phyloP scores from a whole-genome alignment of 441 rosid species.

The Syzygium syzygioides region DNA sequence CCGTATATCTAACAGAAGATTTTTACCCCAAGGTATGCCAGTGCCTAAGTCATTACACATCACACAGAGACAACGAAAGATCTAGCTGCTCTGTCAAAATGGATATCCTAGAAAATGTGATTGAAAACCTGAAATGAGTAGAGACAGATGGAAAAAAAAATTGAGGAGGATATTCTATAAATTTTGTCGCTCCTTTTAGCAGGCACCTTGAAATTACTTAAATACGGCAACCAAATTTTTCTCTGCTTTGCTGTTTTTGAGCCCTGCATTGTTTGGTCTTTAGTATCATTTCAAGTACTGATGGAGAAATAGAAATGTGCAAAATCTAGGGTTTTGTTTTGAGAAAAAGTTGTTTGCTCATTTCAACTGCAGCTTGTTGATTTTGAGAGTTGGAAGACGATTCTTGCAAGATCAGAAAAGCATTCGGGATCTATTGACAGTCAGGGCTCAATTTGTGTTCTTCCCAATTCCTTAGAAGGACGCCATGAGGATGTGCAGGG shows the following conservation, averaged over 20 bases:
- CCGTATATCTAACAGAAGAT: constrained; percentile 94
- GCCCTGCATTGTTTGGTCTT: background rate
- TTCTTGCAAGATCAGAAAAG: constrained; percentile 87
- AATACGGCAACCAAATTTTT: background rate
- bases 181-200: background rate
- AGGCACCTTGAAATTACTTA: background rate
- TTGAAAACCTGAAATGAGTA: background rate
- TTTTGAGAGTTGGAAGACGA: constrained; percentile 95
- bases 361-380: constrained; percentile 71
- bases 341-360: background rate
- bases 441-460: constrained; percentile 77
- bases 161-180: background rate
- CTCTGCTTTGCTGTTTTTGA: background rate
- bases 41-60: background rate
- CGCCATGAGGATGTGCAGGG: constrained; percentile 81
- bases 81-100: background rate
- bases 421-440: constrained; percentile 65
- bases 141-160: background rate
- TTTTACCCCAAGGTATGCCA: constrained; percentile 81
- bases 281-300: background rate
- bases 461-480: constrained; percentile 62
- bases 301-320: background rate
- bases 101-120: background rate
- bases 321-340: background rate
- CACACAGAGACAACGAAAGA: background rate